Conservation (phyloP, 2,329 filamentous ascomycete genomes). For the Cadophora malorum region DNA sequence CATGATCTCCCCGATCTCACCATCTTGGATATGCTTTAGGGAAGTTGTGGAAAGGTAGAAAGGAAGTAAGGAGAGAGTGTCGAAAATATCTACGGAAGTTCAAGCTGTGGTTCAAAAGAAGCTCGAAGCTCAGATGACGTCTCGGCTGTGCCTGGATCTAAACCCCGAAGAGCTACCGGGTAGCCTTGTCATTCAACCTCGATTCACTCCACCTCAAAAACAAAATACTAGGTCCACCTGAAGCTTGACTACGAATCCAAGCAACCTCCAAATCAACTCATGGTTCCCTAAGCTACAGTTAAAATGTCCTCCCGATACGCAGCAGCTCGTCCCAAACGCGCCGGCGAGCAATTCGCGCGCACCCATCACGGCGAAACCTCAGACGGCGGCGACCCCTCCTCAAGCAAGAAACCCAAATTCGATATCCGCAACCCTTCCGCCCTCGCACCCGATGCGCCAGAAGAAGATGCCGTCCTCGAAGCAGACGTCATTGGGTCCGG, state of each 20-base stretch:
- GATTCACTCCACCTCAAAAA: neutral
- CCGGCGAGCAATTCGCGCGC: constrained; percentile 80
- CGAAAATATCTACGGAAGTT: neutral
- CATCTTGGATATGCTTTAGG: constrained; percentile 30
- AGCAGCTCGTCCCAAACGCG: constrained; percentile 81
- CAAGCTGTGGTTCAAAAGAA: constrained; percentile 22
- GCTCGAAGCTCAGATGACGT: constrained; percentile 34
- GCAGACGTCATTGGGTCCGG: constrained; percentile 88
- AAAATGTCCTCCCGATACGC: constrained; percentile 64
- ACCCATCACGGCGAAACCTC: constrained; percentile 69
- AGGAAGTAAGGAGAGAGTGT: neutral
- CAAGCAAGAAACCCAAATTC: constrained; percentile 84
- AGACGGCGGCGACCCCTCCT: constrained; percentile 50
- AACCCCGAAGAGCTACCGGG: constrained; percentile 25
- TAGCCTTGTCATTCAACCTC: constrained; percentile 13
- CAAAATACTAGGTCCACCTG: neutral
- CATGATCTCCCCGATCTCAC: constrained; percentile 20
- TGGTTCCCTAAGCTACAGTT: constrained; percentile 16
- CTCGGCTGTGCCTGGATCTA: constrained; percentile 33
- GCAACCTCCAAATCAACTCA: neutral
- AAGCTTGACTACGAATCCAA: constrained; percentile 2
- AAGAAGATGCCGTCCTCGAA: constrained; percentile 80
- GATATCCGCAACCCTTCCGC: constrained; percentile 94
- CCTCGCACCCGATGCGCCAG: constrained; percentile 80
- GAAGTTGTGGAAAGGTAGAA: neutral